phyloP scores from a whole-genome alignment of 768 basidiomycete species.

The Hericium rajendrae region DNA sequence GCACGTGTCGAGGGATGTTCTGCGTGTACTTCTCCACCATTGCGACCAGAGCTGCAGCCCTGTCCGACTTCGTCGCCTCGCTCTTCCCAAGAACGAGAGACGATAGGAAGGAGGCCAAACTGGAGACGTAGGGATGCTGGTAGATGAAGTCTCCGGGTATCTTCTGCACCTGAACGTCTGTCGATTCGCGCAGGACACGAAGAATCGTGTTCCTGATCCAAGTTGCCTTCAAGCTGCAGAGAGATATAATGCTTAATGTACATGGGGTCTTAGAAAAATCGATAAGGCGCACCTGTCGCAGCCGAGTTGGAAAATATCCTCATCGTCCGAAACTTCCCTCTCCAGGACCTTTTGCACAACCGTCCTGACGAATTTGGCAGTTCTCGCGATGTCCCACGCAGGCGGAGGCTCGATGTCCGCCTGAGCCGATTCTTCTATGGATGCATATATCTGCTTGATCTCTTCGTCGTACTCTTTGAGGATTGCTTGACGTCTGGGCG shows the following conservation, averaged over 20 bases:
- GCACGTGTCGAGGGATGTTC: not conserved
- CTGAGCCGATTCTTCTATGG: not conserved
- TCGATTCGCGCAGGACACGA: not conserved
- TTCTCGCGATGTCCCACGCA: not conserved
- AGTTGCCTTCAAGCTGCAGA: not conserved
- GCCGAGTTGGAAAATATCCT: not conserved
- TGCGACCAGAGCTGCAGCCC: not conserved
- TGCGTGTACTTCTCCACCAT: conserved; percentile 1
- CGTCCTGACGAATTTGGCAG: not conserved
- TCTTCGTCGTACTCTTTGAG: conserved; percentile 4
- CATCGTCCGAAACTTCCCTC: not conserved
- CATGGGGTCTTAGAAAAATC: not conserved
- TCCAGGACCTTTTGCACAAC: not conserved
- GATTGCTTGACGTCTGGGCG: conserved; percentile 6
- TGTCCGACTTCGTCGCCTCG: not conserved
- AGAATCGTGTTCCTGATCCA: not conserved
- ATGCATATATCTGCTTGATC: conserved; percentile 7
- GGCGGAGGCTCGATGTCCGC: not conserved
- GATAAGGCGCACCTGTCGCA: not conserved
- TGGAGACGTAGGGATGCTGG: not conserved
- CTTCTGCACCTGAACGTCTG: not conserved
- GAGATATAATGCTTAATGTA: not conserved
- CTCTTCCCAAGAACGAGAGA: too few species aligned
- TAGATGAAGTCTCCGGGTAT: conserved; percentile 7
- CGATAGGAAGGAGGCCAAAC: too few species aligned